Evolutionary conservation across 2,329 filamentous ascomycete genomes (phyloP).

Genomic region (Furcasterigmium furcatum): DNA sequence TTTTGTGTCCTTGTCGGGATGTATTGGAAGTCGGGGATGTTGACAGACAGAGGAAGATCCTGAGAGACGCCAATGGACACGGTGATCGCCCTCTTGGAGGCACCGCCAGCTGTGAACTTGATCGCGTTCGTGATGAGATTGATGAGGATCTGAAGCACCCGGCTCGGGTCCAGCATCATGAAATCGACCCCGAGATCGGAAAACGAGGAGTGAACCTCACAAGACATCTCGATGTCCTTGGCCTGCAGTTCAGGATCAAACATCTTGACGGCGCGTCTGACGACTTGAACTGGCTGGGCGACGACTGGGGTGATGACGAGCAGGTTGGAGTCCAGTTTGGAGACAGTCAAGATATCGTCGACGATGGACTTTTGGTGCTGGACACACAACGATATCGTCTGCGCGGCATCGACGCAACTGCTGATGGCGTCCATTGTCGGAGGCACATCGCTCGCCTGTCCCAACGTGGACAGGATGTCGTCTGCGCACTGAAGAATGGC

Average conservation of each 20-base stretch:
- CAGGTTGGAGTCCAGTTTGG: slow-evolving; percentile 52
- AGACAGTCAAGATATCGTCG: slow-evolving; percentile 44
- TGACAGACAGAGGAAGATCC: slow-evolving; percentile 24
- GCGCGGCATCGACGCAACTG: slow-evolving; percentile 50
- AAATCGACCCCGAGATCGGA: slow-evolving; percentile 47
- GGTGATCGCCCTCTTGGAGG: slow-evolving; percentile 34
- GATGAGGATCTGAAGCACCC: slow-evolving; percentile 57
- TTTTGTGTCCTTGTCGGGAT: slow-evolving; percentile 21
- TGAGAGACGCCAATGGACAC: slow-evolving; percentile 46
- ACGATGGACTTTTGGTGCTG: slow-evolving; percentile 54
- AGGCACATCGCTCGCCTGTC: slow-evolving; percentile 15
- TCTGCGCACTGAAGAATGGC: slow-evolving; percentile 57
- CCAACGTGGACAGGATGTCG: slow-evolving; percentile 36
- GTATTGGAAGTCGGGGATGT: slow-evolving; percentile 22
- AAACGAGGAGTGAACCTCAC: slow-evolving; percentile 44
- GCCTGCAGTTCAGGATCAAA: slow-evolving; percentile 54
- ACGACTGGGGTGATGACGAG: slow-evolving; percentile 53
- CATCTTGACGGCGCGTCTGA: slow-evolving; percentile 54
- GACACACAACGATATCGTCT: slow-evolving; percentile 53
- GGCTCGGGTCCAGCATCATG: slow-evolving; percentile 53
- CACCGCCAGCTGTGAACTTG: slow-evolving; percentile 48
- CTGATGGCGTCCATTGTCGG: slow-evolving; percentile 30
- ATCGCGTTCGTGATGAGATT: slow-evolving; percentile 60
- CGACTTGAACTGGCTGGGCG: slow-evolving; percentile 47
- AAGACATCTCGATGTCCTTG: slow-evolving; percentile 50